Percentiles rank a stretch among this genome's conserved stretches.
Evolutionary conservation across 495 filamentous ascomycete genomes (phyloP).

Genomic region (Neurospora sp.): DNA sequence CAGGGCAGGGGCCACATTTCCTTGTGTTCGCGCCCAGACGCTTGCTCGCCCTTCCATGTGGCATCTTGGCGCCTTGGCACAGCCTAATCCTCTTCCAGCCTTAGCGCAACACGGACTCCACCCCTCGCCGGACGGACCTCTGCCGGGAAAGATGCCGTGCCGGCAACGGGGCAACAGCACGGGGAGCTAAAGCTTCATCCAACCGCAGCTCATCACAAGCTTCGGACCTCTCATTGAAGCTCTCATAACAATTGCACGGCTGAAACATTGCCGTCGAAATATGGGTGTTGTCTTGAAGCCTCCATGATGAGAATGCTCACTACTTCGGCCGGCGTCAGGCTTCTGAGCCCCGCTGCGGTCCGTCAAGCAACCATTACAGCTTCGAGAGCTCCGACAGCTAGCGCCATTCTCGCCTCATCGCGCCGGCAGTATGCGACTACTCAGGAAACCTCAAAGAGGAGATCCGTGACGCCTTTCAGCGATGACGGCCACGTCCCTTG

Average conservation of each 20-base stretch:
- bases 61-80: slow-evolving; percentile 13
- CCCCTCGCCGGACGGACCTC: neutral
- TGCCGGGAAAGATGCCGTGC: slow-evolving; percentile 17
- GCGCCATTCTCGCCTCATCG: slow-evolving; percentile 6
- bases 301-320: slow-evolving; percentile 18
- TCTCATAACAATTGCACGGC: slow-evolving; percentile 1
- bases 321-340: neutral
- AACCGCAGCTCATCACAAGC: neutral
- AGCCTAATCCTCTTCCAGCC: slow-evolving; percentile 7
- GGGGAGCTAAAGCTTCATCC: slow-evolving; percentile 3
- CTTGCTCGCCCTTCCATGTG: slow-evolving; percentile 15
- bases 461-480: slow-evolving; percentile 66
- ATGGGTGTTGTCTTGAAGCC: slow-evolving; percentile 15
- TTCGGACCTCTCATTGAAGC: neutral
- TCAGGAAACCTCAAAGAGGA: slow-evolving; percentile 29
- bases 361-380: slow-evolving; percentile 1
- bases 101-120: slow-evolving; percentile 2
- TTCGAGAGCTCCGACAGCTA: neutral
- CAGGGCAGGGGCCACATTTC: slow-evolving; percentile 17
- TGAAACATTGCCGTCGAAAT: slow-evolving; percentile 9
- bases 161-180: slow-evolving; percentile 6
- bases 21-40: slow-evolving; percentile 6
- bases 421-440: slow-evolving; percentile 22
- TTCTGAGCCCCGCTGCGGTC: slow-evolving; percentile 4
- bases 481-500: slow-evolving; percentile 75